phyloP scores from a whole-genome alignment of 345 rosid genomes.

The Camelina laxa region DNA sequence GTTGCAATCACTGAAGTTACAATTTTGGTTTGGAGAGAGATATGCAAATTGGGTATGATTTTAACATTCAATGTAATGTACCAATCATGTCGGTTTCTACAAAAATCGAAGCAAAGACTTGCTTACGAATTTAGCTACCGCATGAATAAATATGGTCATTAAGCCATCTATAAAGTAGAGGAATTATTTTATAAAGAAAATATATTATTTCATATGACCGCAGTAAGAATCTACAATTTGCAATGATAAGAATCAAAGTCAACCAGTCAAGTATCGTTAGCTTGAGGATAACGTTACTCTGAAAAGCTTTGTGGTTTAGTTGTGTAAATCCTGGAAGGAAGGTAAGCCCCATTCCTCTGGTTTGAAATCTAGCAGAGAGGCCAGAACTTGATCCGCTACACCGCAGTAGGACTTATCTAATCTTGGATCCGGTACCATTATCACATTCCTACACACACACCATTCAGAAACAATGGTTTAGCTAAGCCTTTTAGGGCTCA shows the following conservation, averaged over 20 bases:
- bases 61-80: not conserved
- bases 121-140: not conserved
- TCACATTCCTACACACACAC: constrained; percentile 59
- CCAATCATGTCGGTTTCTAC: constrained; percentile 10
- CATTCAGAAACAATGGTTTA: constrained; percentile 2
- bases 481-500: not conserved
- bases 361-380: constrained; percentile 69
- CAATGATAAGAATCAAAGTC: constrained; percentile 24
- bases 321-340: constrained; percentile 50
- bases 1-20: not conserved
- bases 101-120: not conserved
- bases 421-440: constrained; percentile 93
- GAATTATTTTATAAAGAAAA: too few species aligned
- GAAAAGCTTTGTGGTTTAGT: constrained; percentile 23
- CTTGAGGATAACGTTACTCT: constrained; percentile 39
- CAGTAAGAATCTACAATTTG: not conserved
- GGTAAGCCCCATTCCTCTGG: constrained; percentile 80
- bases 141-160: not conserved
- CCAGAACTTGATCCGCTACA: constrained; percentile 74
- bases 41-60: not conserved
- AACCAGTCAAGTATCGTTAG: constrained; percentile 26
- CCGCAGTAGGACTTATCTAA: constrained; percentile 66
- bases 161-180: not conserved
- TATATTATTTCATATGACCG: too few species aligned
- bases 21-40: not conserved